Conservation (phyloP, 306 rosid genomes). For the Rosa lucieae region DNA sequence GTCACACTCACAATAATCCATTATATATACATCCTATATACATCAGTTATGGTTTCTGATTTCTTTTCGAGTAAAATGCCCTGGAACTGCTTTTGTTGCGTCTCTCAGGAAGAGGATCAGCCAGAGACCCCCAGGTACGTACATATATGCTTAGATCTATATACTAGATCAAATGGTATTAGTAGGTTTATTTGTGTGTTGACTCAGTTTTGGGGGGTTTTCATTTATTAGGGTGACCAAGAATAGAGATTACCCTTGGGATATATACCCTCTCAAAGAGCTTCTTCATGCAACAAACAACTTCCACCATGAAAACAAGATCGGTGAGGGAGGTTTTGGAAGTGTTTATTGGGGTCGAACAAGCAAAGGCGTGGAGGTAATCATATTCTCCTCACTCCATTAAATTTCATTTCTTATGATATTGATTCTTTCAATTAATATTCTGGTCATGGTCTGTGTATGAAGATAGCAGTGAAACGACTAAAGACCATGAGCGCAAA, state of each 20-base stretch:
- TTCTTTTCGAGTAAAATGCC: slow-evolving; percentile 39
- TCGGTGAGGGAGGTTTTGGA: slow-evolving; percentile 96
- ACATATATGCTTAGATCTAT: neutral
- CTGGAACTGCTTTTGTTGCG: slow-evolving; percentile 53
- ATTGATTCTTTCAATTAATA: neutral
- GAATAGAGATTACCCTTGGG: slow-evolving; percentile 77
- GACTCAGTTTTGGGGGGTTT: neutral
- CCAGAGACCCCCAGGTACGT: slow-evolving; percentile 37
- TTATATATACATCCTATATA: neutral
- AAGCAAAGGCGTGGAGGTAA: slow-evolving; percentile 72
- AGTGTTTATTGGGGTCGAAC: slow-evolving; percentile 85
- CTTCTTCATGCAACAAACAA: slow-evolving; percentile 83
- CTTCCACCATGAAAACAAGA: slow-evolving; percentile 75
- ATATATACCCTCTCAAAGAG: slow-evolving; percentile 73
- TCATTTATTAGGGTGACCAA: slow-evolving; percentile 20
- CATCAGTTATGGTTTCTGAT: slow-evolving; percentile 7
- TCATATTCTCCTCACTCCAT: slow-evolving; percentile 1
- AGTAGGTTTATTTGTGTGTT: neutral
- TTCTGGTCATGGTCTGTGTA: neutral
- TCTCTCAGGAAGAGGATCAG: slow-evolving; percentile 32
- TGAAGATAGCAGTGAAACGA: slow-evolving; percentile 89
- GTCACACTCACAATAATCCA: neutral
- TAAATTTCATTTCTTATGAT: neutral
- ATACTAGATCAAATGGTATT: neutral
- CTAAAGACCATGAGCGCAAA: slow-evolving; percentile 82